Base-by-base conservation (phyloP, 2,329 filamentous ascomycete genomes). In the Curvularia sp. region DNA sequence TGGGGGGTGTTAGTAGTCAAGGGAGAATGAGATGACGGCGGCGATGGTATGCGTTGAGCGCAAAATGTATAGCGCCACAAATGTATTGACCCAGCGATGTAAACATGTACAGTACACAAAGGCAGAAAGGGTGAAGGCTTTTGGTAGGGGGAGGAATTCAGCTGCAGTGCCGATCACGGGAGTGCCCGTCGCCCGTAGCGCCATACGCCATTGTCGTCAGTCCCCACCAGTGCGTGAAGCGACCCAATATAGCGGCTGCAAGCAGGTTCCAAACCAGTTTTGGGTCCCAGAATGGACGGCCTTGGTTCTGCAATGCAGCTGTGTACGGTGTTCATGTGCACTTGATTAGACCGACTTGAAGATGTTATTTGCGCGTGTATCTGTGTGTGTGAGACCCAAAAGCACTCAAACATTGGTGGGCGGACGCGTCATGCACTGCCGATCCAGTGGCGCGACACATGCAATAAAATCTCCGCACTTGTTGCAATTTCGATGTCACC, bases 81-180 rank as follows among this genome's bases (percentile, higher is more conserved):
- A 46, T 30, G 21, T 18, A 18, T 21, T 32, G 46, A 38, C 15
- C 32, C 32, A 36, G 23, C 36, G 10, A 49, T 36, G 32, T 36
- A 27, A 38, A n/a, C 25, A 5, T n/a, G 27, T 28, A 19, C 23
- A 41, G n/a, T n/a, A n/a, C n/a, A n/a, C n/a, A 48, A 10, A 50
- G 15, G 19, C n/a, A 39, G 27, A 18, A 30, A 7, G 13, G 21
- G 18, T n/a, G 18, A 41, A 48, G 19, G n/a, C 15, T 21, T 43
- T 13, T 15, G 41, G 23, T 25, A 43, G 21, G 54, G 28, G 48
- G 36, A 39, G 34, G 13, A 13, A 42, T 49, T 25, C 8, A 39
- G 41, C 45, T 59, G 53, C 28, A 55, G 34, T 48, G 63, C 45
- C 60, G 61, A 66, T 66, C 61, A 60, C 59, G 64, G 64, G 61